Percentiles rank a stretch among this genome's conserved stretches.
Evolutionary conservation across 2,329 filamentous ascomycete species (phyloP).

Genomic region (Tolypocladium album): DNA sequence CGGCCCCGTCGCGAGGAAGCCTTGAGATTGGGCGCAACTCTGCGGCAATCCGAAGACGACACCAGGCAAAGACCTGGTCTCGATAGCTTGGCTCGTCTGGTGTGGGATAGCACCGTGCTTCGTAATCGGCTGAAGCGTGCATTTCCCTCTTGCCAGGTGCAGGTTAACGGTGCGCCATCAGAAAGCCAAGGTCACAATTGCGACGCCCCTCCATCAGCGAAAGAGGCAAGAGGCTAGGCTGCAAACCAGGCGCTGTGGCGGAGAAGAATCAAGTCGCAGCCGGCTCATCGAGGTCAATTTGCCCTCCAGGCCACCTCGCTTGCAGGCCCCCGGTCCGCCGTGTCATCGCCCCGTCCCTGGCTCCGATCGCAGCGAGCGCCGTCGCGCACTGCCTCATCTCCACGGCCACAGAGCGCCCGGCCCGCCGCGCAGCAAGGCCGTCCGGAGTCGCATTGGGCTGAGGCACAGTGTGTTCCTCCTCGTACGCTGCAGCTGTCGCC

Average conservation of each 20-base stretch:
- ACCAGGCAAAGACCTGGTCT: background rate
- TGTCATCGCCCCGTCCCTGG: background rate
- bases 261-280: background rate
- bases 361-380: background rate
- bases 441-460: background rate
- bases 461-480: background rate
- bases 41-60: background rate
- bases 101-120: constrained; percentile 3
- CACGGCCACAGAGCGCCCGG: background rate
- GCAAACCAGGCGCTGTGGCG: background rate
- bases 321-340: too few relatives aligned
- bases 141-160: background rate
- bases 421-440: background rate
- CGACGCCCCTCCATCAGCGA: background rate
- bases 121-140: background rate
- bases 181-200: background rate
- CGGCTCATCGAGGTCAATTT: background rate
- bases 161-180: background rate
- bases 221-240: background rate
- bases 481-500: background rate
- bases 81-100: constrained; percentile 6
- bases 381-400: background rate
- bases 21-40: background rate
- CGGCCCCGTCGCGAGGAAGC: background rate
- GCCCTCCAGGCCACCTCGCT: too few relatives aligned